These are phyloP conservation scores for Peribolospora kevripleyi DNA, from an alignment of 768 basidiomycete species.

Conservation along the genomic window DNA sequence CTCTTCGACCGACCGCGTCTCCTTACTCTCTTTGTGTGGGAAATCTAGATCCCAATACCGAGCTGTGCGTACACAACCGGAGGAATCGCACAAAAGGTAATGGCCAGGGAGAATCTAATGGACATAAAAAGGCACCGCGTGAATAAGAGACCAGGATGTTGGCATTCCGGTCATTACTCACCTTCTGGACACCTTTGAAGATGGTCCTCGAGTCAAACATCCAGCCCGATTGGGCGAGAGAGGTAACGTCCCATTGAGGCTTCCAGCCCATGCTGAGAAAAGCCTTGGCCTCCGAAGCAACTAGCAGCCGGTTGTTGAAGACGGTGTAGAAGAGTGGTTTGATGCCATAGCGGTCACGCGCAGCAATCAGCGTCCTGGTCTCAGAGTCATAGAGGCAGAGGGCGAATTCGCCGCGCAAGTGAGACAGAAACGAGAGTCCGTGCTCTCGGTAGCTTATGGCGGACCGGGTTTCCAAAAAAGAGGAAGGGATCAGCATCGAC, in stretches of 20 bases:
- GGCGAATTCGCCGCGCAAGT: constrained; percentile 15
- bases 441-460: constrained; percentile 9
- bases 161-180: background rate
- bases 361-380: constrained; percentile 10
- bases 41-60: constrained; percentile 14
- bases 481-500: too few relatives aligned
- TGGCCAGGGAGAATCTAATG: constrained; percentile 14
- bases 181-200: constrained; percentile 14
- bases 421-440: constrained; percentile 12
- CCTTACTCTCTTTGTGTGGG: constrained; percentile 7
- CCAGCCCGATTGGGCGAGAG: background rate
- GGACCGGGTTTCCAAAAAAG: background rate
- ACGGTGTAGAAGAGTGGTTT: constrained; percentile 15
- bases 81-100: constrained; percentile 9
- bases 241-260: constrained; percentile 17
- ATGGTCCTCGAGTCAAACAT: constrained; percentile 12
- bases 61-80: constrained; percentile 7
- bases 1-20: constrained; percentile 13
- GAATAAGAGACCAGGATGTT: background rate
- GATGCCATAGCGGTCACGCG: constrained; percentile 16
- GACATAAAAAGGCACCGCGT: background rate
- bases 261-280: constrained; percentile 14
- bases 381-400: constrained; percentile 12
- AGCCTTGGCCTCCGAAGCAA: constrained; percentile 16
- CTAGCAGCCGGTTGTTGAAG: constrained; percentile 5